These are phyloP conservation scores for Choiromyces venosus DNA, from an alignment of 495 filamentous ascomycete genomes.

Conservation along the genomic window DNA sequence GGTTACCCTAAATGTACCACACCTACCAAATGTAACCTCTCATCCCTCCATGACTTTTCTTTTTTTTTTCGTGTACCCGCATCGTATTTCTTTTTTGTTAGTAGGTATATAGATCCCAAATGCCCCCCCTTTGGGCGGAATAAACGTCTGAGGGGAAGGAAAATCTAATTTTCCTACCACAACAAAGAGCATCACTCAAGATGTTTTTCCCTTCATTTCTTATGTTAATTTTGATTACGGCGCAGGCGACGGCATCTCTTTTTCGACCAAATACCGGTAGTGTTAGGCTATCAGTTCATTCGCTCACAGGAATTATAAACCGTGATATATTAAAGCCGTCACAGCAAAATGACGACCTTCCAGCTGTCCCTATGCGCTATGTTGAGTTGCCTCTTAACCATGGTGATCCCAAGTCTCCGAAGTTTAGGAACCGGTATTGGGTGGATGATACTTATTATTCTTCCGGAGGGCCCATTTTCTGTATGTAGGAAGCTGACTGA, in stretches of 20 bases:
- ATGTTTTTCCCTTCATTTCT: not conserved
- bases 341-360: not conserved
- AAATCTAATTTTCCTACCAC: not conserved
- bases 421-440: constrained; percentile 55
- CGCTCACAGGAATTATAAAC: not conserved
- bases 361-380: constrained; percentile 3
- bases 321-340: not conserved
- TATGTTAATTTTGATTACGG: not conserved
- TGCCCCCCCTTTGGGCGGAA: not conserved
- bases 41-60: not conserved
- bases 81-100: not conserved
- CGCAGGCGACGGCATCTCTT: not conserved
- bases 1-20: not conserved
- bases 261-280: not conserved
- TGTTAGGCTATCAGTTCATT: not conserved
- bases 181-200: not conserved
- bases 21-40: not conserved
- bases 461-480: constrained; percentile 52
- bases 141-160: not conserved
- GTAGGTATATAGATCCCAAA: not conserved
- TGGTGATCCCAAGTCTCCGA: constrained; percentile 41
- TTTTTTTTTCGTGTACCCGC: not conserved
- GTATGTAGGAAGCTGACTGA: constrained; percentile 17
- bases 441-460: constrained; percentile 50
- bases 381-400: constrained; percentile 22